phyloP scores from a whole-genome alignment of 2,329 filamentous ascomycete species.

The Albifimbria verrucaria region DNA sequence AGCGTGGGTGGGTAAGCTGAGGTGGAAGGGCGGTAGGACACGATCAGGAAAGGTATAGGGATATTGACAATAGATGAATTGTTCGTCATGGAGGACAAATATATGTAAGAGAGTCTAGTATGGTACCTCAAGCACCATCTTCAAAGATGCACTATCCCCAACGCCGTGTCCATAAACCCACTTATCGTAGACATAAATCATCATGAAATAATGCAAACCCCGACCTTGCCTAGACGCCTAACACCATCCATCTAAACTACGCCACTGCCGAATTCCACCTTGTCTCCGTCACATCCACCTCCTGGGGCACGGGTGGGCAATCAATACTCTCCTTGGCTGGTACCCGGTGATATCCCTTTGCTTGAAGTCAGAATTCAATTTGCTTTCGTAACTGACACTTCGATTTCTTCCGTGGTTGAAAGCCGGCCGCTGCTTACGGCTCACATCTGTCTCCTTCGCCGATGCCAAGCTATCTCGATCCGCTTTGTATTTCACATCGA shows the following conservation, averaged over 20 bases:
- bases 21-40: conserved; percentile 73
- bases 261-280: conserved; percentile 16
- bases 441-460: not conserved
- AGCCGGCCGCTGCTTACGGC: not conserved
- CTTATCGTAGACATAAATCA: too few relatives aligned
- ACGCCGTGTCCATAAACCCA: too few relatives aligned
- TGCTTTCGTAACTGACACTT: not conserved
- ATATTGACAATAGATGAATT: too few relatives aligned
- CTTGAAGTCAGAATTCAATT: not conserved
- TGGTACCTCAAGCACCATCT: too few relatives aligned
- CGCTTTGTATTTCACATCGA: conserved; percentile 14
- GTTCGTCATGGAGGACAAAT: too few relatives aligned
- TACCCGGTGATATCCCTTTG: conserved; percentile 13
- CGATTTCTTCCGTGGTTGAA: not conserved
- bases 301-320: conserved; percentile 16
- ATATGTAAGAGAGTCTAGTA: too few relatives aligned
- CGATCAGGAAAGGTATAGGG: too few relatives aligned
- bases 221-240: not conserved
- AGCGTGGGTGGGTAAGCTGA: conserved; percentile 66
- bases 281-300: conserved; percentile 22
- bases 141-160: too few relatives aligned
- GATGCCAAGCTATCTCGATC: conserved; percentile 26
- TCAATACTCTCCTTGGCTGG: conserved; percentile 18
- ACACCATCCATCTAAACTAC: conserved; percentile 4
- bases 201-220: too few relatives aligned